Base-by-base conservation (phyloP, 2,329 filamentous ascomycete genomes). In the Fusarium gaditjirri region DNA sequence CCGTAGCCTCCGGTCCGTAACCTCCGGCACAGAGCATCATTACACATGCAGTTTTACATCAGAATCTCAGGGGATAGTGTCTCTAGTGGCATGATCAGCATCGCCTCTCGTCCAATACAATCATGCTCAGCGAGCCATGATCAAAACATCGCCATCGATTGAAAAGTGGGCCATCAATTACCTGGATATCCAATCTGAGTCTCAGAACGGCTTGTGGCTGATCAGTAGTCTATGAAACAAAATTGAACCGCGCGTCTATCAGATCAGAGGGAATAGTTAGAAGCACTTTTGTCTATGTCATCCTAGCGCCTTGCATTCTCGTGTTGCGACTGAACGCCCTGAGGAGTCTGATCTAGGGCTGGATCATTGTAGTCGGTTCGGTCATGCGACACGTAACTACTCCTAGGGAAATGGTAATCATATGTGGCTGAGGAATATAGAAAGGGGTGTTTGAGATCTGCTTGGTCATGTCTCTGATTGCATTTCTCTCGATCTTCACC, bases 41-140 rank as follows among this genome's bases (percentile, higher is more conserved):
- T 73, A 65, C 65, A 63, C 73, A 61, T 58, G 56, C 70, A 70
- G 58, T 72, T 71, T 66, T 64, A 57, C 64, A 50, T 74, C 70
- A 62, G 60, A 49, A 42, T 54, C 27, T 65, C 57, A 74, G 65
- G 65, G 64, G 57, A 56, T 65, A 53, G 41, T 36, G 49, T 59
- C 53, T 46, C 25, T 67, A 61, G 62, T 67, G 36, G 21, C 39
- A 43, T 39, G 54, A 67, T 67, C 62, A 27, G 19, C 47, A 33
- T 36, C 10, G 27, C 38, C 19, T 53, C 38, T 43, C 46, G 25
- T 38, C 68, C 58, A 65, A 59, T 57, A 41, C 43, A 58, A 27
- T 23, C 43, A 27, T 41, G 29, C 52, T 29, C 27, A n/a, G 10
- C 31, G 12, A 65, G 61, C 65, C 64, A 57, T 65, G 67, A 56